These are phyloP conservation scores for Umbelopsis vinacea DNA, from an alignment of 192 early-diverging fungal species.

Conservation along the genomic window DNA sequence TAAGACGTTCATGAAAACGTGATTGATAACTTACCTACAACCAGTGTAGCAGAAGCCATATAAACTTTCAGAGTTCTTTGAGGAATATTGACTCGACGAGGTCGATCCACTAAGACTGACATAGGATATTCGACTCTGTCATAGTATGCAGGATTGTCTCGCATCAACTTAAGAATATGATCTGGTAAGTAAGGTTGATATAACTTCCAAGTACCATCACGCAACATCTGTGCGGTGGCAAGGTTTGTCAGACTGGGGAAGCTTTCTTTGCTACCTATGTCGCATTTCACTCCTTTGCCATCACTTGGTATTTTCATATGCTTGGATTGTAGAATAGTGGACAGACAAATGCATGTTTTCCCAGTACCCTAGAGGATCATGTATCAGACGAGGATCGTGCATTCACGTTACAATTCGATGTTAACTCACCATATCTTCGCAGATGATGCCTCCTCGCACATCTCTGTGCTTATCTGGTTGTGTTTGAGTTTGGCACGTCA, in stretches of 20 bases:
- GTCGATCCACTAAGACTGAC: conserved; percentile 9
- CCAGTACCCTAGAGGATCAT: conserved; percentile 68
- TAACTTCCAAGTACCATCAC: conserved; percentile 49
- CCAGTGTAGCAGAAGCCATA: conserved; percentile 66
- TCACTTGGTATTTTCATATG: conserved; percentile 41
- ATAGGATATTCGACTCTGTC: conserved; percentile 23
- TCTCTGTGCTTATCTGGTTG: conserved; percentile 42
- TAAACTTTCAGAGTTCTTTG: conserved; percentile 52
- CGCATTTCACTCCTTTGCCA: neutral
- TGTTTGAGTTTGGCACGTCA: conserved; percentile 17
- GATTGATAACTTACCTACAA: conserved; percentile 45
- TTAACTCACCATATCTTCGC: conserved; percentile 75
- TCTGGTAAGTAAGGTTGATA: conserved; percentile 51
- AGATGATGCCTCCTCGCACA: conserved; percentile 72
- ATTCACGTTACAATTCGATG: neutral
- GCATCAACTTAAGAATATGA: conserved; percentile 35
- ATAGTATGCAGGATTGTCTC: conserved; percentile 61
- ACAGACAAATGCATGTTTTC: conserved; percentile 75
- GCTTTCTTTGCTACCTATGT: neutral
- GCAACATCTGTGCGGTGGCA: conserved; percentile 48
- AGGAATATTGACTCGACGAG: conserved; percentile 9
- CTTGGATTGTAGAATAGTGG: conserved; percentile 65
- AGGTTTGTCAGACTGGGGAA: conserved; percentile 46
- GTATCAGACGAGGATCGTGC: neutral
- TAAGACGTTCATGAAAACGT: no score